A percentile compares a stretch with the other conserved stretches of the same genome.
Conservation (phyloP, 2,329 filamentous ascomycete genomes). For the Sclerotinia subarctica region DNA sequence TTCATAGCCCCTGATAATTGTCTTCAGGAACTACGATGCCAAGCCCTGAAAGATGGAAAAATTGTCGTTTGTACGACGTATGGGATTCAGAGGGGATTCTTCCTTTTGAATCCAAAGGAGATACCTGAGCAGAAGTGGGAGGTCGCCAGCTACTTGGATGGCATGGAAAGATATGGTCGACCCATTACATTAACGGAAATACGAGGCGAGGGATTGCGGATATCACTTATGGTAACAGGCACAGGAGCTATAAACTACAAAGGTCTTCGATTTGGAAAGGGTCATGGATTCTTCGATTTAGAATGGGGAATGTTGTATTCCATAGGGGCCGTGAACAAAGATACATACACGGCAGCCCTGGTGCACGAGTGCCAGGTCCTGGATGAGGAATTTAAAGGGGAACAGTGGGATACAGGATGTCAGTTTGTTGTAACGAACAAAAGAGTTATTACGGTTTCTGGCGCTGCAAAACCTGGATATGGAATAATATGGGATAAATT, state of each 20-base stretch:
- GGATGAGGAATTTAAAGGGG: conserved; percentile 38
- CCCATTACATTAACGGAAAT: conserved; percentile 41
- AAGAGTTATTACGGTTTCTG: conserved; percentile 34
- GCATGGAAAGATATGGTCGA: conserved; percentile 44
- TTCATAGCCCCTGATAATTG: conserved; percentile 46
- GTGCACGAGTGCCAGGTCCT: conserved; percentile 46
- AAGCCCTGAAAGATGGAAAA: conserved; percentile 43
- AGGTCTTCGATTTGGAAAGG: conserved; percentile 44
- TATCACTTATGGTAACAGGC: conserved; percentile 42
- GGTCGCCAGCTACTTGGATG: conserved; percentile 43
- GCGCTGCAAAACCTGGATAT: conserved; percentile 38
- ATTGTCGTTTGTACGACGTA: conserved; percentile 44
- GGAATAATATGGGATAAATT: conserved; percentile 43
- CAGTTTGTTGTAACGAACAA: conserved; percentile 43
- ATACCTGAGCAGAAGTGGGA: conserved; percentile 36
- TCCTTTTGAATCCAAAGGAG: conserved; percentile 41
- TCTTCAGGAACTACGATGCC: conserved; percentile 42
- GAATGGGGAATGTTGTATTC: conserved; percentile 44
- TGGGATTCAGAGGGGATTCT: conserved; percentile 43
- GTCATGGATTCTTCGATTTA: conserved; percentile 44
- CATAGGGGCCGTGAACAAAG: conserved; percentile 35
- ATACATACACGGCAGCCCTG: conserved; percentile 39
- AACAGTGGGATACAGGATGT: conserved; percentile 43
- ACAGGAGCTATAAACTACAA: conserved; percentile 41
- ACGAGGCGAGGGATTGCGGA: conserved; percentile 33